Base-by-base conservation (phyloP, 2,329 filamentous ascomycete species). In the Cytospora paraplurivora region DNA sequence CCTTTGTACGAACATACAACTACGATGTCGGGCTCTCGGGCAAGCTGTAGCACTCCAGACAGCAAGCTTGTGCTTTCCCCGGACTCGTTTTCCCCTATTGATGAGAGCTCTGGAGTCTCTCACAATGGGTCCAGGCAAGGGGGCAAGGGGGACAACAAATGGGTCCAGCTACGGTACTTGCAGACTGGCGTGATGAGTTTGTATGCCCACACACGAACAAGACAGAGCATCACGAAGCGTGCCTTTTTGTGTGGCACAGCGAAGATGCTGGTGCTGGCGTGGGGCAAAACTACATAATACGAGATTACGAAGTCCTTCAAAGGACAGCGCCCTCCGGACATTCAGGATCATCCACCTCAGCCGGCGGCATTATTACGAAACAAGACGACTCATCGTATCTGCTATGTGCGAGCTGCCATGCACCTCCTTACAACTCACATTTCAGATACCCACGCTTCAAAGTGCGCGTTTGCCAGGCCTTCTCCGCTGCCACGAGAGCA, bases 141-240 rank as follows among this genome's bases (percentile, higher is more conserved):
- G 27, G 27, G 27, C 44, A 10, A 21, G 44, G 37, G 37, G 37
- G 5, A 3, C 37, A 38, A 38, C 4, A 38, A 15, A 5, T 5
- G 12, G 37, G 37, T 5, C 49, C 34, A 35, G 19, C 47, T 49
- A 32, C 49, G 37, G 27, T 17, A 32, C 47, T 38, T 61, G 58
- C 58, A 61, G 51, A 55, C 27, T 27, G 27, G 27, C 27, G 51
- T 49, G 47, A 61, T 38, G 47, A 59, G 56, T 19, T 21, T 35
- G 37, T 19, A 19, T 47, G 27, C 27, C 27, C 27, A 27, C 2
- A 27, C 27, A 27, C 27, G 38, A 38, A 33, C 35, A 37, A 32
- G 58, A 38, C 38, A 44, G 11, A 21, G 44, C 35, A 61, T 55
- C 59, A 61, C 59, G 59, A 61, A 44, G 49, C 19, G 27, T 37